Evolutionary conservation across 352 stramenopile genomes (phyloP).

Genomic region (Pythium rhizo-oryzae): DNA sequence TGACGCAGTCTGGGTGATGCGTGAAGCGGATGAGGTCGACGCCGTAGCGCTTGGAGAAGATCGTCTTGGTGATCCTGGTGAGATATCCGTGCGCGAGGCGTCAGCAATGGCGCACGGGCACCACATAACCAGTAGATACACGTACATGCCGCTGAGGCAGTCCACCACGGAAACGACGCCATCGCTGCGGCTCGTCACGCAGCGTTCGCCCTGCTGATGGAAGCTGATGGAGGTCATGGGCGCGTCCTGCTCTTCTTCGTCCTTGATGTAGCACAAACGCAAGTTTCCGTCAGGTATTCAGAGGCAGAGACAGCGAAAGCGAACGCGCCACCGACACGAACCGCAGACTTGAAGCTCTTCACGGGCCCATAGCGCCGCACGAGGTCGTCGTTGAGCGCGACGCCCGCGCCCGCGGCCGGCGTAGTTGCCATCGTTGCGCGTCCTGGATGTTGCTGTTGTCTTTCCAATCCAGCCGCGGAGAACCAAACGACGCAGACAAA

Average conservation of each 20-base stretch:
- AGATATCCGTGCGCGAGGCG: neutral
- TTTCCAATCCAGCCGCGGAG: neutral
- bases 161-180: slow-evolving; percentile 83
- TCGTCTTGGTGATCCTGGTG: slow-evolving; percentile 78
- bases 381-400: slow-evolving; percentile 58
- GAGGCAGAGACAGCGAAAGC: neutral
- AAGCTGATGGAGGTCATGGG: slow-evolving; percentile 72
- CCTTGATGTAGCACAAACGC: slow-evolving; percentile 15
- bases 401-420: slow-evolving; percentile 14
- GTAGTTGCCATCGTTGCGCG: neutral
- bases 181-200: slow-evolving; percentile 75
- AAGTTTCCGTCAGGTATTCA: slow-evolving; percentile 11
- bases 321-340: slow-evolving; percentile 13
- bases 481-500: neutral
- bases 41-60: slow-evolving; percentile 85
- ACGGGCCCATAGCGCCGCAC: slow-evolving; percentile 69
- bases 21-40: slow-evolving; percentile 80
- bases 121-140: slow-evolving; percentile 1
- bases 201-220: slow-evolving; percentile 78
- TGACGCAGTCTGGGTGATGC: slow-evolving; percentile 83
- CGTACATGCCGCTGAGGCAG: slow-evolving; percentile 80
- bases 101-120: too few species aligned
- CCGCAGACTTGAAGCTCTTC: slow-evolving; percentile 67
- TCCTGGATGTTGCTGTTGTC: neutral
- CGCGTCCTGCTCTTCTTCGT: slow-evolving; percentile 69